Percentiles rank a stretch among this genome's conserved stretches.
Evolutionary conservation across 2,329 filamentous ascomycete species (phyloP).

Genomic region (Beauveria asiatica): DNA sequence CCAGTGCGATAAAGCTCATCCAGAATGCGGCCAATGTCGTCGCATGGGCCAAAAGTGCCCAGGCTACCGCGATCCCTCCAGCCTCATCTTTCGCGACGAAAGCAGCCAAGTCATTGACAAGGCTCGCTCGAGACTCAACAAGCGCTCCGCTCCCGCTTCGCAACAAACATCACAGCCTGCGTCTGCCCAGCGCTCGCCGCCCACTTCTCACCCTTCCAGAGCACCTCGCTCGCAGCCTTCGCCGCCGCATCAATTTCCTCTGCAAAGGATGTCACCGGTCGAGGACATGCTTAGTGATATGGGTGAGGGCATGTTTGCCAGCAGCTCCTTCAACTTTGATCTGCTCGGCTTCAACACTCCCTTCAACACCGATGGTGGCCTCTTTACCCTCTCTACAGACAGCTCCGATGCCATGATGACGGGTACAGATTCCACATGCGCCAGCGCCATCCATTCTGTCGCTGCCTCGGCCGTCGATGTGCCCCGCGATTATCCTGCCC

Average conservation of each 20-base stretch:
- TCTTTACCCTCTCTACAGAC: conserved; percentile 4
- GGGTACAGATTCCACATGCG: not conserved
- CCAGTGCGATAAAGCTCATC: conserved; percentile 11
- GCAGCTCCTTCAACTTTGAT: conserved; percentile 5
- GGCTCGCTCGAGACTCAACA: conserved; percentile 9
- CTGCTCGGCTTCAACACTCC: conserved; percentile 9
- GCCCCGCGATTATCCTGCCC: not conserved
- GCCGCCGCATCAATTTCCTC: not conserved
- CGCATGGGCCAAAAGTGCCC: conserved; percentile 11
- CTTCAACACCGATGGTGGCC: conserved; percentile 7
- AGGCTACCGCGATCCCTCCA: conserved; percentile 11
- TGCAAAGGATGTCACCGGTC: not conserved
- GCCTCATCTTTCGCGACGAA: conserved; percentile 12
- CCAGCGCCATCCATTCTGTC: not conserved
- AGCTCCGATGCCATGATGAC: conserved; percentile 8
- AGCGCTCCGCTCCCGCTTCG: not conserved
- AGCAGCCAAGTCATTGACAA: conserved; percentile 12
- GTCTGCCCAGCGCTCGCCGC: conserved; percentile 1
- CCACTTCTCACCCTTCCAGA: not conserved
- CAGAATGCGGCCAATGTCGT: conserved; percentile 12
- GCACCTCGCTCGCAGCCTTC: not conserved
- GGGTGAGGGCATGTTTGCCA: conserved; percentile 9
- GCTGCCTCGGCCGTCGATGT: conserved; percentile 7
- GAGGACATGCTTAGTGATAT: conserved; percentile 11
- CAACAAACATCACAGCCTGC: not conserved